A percentile compares a stretch with the other conserved stretches of the same genome.
Conservation (phyloP, 2,329 filamentous ascomycete genomes). For the Apiospora hydei region DNA sequence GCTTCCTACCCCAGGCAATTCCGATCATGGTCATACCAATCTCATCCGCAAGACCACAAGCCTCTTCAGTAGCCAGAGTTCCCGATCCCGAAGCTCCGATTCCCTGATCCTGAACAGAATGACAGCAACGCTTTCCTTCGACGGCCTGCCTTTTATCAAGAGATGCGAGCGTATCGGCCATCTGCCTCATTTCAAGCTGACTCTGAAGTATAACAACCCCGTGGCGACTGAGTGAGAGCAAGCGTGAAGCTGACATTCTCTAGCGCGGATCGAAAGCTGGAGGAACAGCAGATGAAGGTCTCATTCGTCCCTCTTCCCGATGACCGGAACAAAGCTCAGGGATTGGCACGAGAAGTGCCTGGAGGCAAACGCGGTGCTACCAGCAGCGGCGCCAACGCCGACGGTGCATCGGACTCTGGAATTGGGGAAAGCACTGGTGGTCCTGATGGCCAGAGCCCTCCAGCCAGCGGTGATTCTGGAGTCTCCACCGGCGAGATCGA, state of each 20-base stretch:
- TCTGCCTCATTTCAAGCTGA: not conserved
- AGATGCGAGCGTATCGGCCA: not conserved
- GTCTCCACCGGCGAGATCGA: not conserved
- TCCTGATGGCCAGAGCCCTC: not conserved
- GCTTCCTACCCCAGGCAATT: not conserved
- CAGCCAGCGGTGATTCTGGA: not conserved
- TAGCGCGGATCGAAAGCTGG: not conserved
- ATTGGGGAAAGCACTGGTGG: not conserved
- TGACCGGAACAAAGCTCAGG: not conserved
- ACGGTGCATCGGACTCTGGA: not conserved
- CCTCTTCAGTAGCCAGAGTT: not conserved
- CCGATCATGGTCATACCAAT: not conserved
- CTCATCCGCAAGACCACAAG: not conserved
- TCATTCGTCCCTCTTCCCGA: not conserved
- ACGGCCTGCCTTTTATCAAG: not conserved
- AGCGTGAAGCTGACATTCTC: not conserved
- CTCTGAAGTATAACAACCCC: not conserved
- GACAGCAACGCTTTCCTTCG: too few relatives aligned
- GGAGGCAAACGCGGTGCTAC: not conserved
- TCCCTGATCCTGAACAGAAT: not conserved
- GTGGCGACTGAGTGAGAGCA: not conserved
- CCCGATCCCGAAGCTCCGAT: not conserved
- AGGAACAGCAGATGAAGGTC: not conserved
- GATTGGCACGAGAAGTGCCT: not conserved
- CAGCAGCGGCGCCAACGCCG: too few relatives aligned